These are phyloP conservation scores for Mycena epipterygia DNA, from an alignment of 768 basidiomycete species.

Conservation along the genomic window DNA sequence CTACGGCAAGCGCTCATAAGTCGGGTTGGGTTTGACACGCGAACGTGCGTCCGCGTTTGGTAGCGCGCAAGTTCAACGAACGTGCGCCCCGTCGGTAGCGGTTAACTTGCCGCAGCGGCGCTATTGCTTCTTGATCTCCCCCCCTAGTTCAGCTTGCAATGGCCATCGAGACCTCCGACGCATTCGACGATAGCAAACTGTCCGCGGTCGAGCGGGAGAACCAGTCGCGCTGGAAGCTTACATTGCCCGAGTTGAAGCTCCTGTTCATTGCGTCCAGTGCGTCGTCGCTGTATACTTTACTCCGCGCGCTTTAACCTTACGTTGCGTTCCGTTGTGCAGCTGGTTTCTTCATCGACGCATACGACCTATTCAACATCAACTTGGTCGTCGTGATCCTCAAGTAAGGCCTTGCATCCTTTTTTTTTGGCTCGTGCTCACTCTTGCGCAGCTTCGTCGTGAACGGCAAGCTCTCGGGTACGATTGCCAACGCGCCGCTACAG, in stretches of 20 bases:
- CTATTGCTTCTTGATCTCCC: not conserved
- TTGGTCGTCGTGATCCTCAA: slow-evolving; percentile 31
- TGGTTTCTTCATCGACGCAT: slow-evolving; percentile 32
- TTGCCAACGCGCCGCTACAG: slow-evolving; percentile 25
- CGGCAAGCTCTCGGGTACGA: slow-evolving; percentile 27
- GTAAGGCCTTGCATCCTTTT: not conserved
- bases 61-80: too few relatives aligned
- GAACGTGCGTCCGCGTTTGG: too few relatives aligned
- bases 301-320: not conserved
- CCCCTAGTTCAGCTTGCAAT: not conserved
- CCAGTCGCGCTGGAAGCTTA: slow-evolving; percentile 32
- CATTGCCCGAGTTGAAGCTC: slow-evolving; percentile 28
- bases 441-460: slow-evolving; percentile 19
- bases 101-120: too few relatives aligned
- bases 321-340: slow-evolving; percentile 2
- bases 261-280: slow-evolving; percentile 24
- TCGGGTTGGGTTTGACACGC: too few relatives aligned
- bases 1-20: too few relatives aligned
- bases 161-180: slow-evolving; percentile 14
- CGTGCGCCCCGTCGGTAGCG: too few relatives aligned
- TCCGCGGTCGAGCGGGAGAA: slow-evolving; percentile 30
- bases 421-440: not conserved
- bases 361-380: slow-evolving; percentile 33
- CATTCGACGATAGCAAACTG: slow-evolving; percentile 30
- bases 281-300: not conserved